Evolutionary conservation across 495 filamentous ascomycete genomes (phyloP).

Genomic region (Hypoxylon subgilvum): DNA sequence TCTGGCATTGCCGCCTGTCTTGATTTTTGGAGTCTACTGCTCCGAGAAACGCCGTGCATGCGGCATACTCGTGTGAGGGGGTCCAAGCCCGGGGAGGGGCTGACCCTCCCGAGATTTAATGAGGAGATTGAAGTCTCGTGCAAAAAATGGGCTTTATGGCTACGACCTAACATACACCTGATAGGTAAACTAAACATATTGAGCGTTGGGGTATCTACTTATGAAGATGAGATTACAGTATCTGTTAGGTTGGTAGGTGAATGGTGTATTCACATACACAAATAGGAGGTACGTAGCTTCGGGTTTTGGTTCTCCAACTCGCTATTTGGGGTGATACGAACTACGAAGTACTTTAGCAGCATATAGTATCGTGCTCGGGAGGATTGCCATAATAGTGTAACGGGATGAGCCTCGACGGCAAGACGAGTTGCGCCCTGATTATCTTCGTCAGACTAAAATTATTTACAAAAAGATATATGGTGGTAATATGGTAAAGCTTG

Average conservation of each 20-base stretch:
- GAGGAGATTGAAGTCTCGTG: background rate
- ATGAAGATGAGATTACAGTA: no score
- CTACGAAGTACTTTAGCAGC: no score
- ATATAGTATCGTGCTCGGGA: no score
- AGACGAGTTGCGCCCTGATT: background rate
- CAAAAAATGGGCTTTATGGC: background rate
- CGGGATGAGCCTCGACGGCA: background rate
- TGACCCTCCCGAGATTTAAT: background rate
- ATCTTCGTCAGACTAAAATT: background rate
- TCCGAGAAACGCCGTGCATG: background rate
- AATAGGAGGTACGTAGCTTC: no score
- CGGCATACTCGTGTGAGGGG: slow-evolving; percentile 3
- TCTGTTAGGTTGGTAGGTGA: no score
- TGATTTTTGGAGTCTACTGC: background rate
- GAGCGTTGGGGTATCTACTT: no score
- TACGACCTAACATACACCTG: background rate
- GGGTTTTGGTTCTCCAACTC: no score
- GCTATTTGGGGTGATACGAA: no score
- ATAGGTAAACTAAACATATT: no score
- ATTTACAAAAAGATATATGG: background rate
- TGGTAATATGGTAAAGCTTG: background rate
- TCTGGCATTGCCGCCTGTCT: background rate
- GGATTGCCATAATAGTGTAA: no score
- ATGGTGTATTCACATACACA: no score
- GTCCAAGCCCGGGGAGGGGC: slow-evolving; percentile 9